These are phyloP conservation scores for Suhomyces wounanorum DNA, from an alignment of 1,139 yeast genomes.

Conservation along the genomic window DNA sequence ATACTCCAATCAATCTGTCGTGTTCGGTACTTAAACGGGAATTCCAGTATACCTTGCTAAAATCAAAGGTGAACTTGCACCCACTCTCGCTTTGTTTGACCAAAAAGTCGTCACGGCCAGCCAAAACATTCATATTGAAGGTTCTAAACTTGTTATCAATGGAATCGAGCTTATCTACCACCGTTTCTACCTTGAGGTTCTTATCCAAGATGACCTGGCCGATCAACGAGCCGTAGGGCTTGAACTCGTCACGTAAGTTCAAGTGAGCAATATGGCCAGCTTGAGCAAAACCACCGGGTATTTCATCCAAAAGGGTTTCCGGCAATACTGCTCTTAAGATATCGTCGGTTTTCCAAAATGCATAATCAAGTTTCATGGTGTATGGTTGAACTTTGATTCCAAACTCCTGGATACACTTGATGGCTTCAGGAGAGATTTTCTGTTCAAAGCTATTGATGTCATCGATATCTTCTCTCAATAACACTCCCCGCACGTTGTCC, in stretches of 20 bases:
- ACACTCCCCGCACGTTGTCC: conserved; percentile 55
- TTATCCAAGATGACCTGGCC: conserved; percentile 93
- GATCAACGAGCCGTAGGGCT: conserved; percentile 77
- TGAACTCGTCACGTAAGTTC: conserved; percentile 80
- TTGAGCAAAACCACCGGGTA: conserved; percentile 89
- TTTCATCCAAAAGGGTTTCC: conserved; percentile 62
- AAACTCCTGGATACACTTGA: conserved; percentile 47
- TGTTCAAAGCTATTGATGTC: conserved; percentile 38
- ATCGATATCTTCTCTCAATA: conserved; percentile 56
- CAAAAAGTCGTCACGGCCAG: conserved; percentile 71
- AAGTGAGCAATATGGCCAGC: conserved; percentile 97
- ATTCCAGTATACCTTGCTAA: conserved; percentile 96
- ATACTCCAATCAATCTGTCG: conserved; percentile 67
- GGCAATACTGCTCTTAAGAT: conserved; percentile 79
- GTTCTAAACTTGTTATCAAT: conserved; percentile 89
- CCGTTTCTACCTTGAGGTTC: conserved; percentile 76
- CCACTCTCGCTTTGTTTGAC: conserved; percentile 91
- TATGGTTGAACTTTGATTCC: conserved; percentile 54
- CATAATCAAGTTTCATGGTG: conserved; percentile 61
- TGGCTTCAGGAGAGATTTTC: conserved; percentile 45
- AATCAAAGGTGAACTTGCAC: conserved; percentile 84
- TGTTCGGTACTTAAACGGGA: conserved; percentile 94
- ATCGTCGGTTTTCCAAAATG: conserved; percentile 88
- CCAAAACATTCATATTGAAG: conserved; percentile 89
- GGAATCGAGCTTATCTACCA: conserved; percentile 89